Base-by-base conservation (phyloP, 805 yeast genomes). In the Candida taoyuanica region DNA sequence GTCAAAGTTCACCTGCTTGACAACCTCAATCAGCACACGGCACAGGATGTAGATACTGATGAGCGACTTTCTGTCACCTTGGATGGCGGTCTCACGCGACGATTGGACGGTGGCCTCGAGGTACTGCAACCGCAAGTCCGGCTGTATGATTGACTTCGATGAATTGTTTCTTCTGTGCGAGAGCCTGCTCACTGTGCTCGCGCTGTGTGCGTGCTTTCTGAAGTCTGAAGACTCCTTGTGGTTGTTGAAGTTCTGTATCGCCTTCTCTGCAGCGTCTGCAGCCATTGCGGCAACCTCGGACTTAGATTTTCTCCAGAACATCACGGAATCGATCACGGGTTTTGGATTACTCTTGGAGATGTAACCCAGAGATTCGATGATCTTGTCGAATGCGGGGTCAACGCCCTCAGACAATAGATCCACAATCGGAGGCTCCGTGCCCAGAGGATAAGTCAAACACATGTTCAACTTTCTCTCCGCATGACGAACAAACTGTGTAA, bases 271-370 rank as follows among this genome's bases (percentile, higher is more conserved):
- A 29, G 70, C 71, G 15, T 76, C 68, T 4, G 78, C 71, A 1
- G 83, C 78, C 60, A 73, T 65, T 20, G 76, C 74, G 2, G 95
- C 86, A 3, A 84, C 81, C 51, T 91, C 98, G 12, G 94, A 80
- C 59, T 93, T 93, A 2, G 91, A 78, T 58, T 91, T 86, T 43
- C 98, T 73, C 99, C 99, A 93, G 57, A 85, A 89, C 98, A 93
- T 89, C 43, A 93, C 95, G 6, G 95, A 87, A 59, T 93, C 99
- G 24, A 94, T 88, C 2, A 93, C 96, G 0, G 96, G 95, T 55
- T 87, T 89, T 0, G 98, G 97, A 48, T 87, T 85, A 18, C 81
- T 71, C 40, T 87, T 73, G 1, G 98, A 94, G 27, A 93, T 85
- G 57, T 85, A 85, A 7, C 98, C 98, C 39, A 93, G 64, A 0